Evolutionary conservation across 768 basidiomycete species (phyloP).

Genomic region (Leccinellum rugosiceps): DNA sequence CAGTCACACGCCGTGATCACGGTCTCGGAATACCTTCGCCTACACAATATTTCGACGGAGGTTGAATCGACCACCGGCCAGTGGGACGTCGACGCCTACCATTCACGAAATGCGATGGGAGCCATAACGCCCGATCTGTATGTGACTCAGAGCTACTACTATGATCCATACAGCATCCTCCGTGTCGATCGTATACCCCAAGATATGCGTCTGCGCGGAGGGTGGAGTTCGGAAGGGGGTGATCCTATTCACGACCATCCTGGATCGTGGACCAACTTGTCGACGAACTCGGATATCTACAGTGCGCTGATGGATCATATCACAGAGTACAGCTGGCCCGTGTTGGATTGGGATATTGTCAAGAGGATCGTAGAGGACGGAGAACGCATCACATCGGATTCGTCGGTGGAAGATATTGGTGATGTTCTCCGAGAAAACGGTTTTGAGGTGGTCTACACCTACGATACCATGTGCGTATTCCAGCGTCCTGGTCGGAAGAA

Average conservation of each 20-base stretch:
- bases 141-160: conserved; percentile 37
- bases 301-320: conserved; percentile 16
- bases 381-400: conserved; percentile 15
- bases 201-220: conserved; percentile 32
- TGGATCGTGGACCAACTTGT: conserved; percentile 21
- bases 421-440: conserved; percentile 36
- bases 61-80: conserved; percentile 36
- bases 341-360: conserved; percentile 26
- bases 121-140: conserved; percentile 23
- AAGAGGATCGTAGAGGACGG: conserved; percentile 21
- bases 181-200: conserved; percentile 38
- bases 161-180: conserved; percentile 32
- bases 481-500: not conserved
- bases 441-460: conserved; percentile 42
- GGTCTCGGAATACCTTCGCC: conserved; percentile 40
- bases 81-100: conserved; percentile 38
- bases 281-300: conserved; percentile 14
- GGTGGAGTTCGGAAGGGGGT: conserved; percentile 21
- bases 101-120: conserved; percentile 19
- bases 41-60: conserved; percentile 34
- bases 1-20: conserved; percentile 37
- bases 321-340: conserved; percentile 4
- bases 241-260: conserved; percentile 11
- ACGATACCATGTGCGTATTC: conserved; percentile 37
- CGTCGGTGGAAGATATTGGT: conserved; percentile 30